Evolutionary conservation across 345 rosid species (phyloP).

Genomic region (Eucalyptus cloeziana): DNA sequence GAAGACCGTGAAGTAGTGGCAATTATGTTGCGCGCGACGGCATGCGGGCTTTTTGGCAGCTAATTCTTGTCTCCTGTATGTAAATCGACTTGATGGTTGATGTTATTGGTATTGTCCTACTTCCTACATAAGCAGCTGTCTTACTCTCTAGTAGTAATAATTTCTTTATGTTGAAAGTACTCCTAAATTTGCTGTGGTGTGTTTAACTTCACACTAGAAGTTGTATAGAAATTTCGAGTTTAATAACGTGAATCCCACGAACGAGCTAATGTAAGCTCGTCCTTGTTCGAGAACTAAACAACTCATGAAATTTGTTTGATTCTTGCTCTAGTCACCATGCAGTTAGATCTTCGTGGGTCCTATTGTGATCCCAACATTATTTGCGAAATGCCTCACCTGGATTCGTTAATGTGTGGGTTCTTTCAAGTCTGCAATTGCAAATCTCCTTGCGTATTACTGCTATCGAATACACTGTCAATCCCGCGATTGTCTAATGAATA

Average conservation of each 20-base stretch:
- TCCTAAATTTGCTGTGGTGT: neutral
- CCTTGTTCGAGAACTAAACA: neutral
- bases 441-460: neutral
- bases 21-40: neutral
- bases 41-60: neutral
- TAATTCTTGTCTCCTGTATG: neutral
- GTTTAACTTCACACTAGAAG: neutral
- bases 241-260: neutral
- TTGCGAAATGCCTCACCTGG: neutral
- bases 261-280: neutral
- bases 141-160: neutral
- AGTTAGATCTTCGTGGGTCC: neutral
- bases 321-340: neutral
- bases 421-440: neutral
- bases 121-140: neutral
- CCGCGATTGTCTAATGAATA: neutral
- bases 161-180: neutral
- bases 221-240: neutral
- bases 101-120: neutral
- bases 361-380: neutral
- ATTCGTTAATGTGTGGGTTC: neutral
- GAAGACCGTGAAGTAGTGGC: neutral
- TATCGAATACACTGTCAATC: neutral
- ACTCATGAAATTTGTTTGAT: neutral
- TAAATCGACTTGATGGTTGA: no score